These are phyloP conservation scores for Sporodiniella umbellata DNA, from an alignment of 371 early-diverging fungal species.

Conservation along the genomic window DNA sequence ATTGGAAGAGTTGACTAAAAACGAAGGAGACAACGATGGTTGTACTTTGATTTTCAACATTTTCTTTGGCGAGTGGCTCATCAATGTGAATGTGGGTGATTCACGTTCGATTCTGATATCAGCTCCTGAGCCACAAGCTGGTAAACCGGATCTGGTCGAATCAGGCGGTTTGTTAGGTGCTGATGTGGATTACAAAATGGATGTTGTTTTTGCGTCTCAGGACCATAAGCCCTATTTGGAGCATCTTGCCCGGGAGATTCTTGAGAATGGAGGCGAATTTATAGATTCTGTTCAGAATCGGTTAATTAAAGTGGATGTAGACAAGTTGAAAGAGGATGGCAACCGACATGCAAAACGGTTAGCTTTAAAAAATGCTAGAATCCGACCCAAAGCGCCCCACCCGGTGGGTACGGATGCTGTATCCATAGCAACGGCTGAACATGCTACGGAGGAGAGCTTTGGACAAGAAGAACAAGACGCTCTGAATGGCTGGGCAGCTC, in stretches of 20 bases:
- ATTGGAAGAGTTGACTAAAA: conserved; percentile 25
- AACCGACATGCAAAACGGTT: conserved; percentile 51
- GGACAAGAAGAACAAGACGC: neutral
- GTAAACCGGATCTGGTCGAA: conserved; percentile 11
- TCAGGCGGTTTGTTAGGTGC: conserved; percentile 14
- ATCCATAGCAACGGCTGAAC: neutral
- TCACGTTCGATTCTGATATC: conserved; percentile 68
- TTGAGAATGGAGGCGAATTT: conserved; percentile 67
- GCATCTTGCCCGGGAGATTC: conserved; percentile 58
- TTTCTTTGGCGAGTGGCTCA: conserved; percentile 69
- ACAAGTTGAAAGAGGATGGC: conserved; percentile 42
- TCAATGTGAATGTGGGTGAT: conserved; percentile 83
- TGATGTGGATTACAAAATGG: conserved; percentile 48
- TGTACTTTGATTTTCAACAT: conserved; percentile 76
- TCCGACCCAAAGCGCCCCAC: conserved; percentile 45
- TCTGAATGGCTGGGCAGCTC: conserved; percentile 18
- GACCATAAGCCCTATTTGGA: conserved; percentile 68
- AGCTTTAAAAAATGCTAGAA: conserved; percentile 58
- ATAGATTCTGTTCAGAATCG: conserved; percentile 62
- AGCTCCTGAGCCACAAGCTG: conserved; percentile 35
- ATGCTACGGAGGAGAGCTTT: neutral
- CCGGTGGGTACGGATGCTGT: conserved; percentile 4
- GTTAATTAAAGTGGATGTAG: conserved; percentile 58
- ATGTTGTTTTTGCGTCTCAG: conserved; percentile 60
- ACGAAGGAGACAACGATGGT: conserved; percentile 66